Conservation (phyloP, 1,284 basidiomycete species). For the Porogramme epimiltina region DNA sequence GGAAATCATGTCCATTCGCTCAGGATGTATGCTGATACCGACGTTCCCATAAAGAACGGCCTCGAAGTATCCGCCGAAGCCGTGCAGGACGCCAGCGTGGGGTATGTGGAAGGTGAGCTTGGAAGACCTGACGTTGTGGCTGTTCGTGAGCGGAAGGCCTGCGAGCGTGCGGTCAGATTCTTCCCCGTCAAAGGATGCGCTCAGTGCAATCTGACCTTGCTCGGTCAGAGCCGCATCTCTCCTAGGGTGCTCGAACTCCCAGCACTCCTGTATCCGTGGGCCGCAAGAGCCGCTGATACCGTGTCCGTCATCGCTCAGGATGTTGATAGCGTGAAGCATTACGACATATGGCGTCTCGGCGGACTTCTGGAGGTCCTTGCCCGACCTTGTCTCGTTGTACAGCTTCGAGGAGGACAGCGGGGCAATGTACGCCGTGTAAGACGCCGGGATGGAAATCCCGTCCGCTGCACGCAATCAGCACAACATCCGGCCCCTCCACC, state of each 20-base stretch:
- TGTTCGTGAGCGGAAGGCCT: constrained; percentile 86
- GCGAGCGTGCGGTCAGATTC: not conserved
- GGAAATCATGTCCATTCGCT: constrained; percentile 79
- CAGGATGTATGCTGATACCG: constrained; percentile 92
- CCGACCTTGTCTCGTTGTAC: constrained; percentile 74
- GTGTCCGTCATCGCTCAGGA: constrained; percentile 75
- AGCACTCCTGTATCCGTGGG: constrained; percentile 89
- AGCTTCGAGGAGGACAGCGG: constrained; percentile 94
- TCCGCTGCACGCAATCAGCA: constrained; percentile 52
- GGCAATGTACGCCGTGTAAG: constrained; percentile 93
- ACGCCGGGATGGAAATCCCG: constrained; percentile 95
- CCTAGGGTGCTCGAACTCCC: constrained; percentile 96
- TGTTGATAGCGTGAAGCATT: constrained; percentile 92
- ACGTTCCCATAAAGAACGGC: constrained; percentile 89
- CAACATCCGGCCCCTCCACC: not conserved
- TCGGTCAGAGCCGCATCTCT: constrained; percentile 75
- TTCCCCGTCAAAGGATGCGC: not conserved
- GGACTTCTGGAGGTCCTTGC: constrained; percentile 59
- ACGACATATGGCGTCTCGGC: constrained; percentile 97
- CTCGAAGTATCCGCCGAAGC: constrained; percentile 98
- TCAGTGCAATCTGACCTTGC: constrained; percentile 49
- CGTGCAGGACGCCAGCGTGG: constrained; percentile 92
- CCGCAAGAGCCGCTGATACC: constrained; percentile 71
- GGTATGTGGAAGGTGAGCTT: constrained; percentile 91
- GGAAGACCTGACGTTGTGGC: constrained; percentile 83